These are phyloP conservation scores for Colletotrichum sansevieriae DNA, from an alignment of 2,329 filamentous ascomycete genomes.

Conservation along the genomic window DNA sequence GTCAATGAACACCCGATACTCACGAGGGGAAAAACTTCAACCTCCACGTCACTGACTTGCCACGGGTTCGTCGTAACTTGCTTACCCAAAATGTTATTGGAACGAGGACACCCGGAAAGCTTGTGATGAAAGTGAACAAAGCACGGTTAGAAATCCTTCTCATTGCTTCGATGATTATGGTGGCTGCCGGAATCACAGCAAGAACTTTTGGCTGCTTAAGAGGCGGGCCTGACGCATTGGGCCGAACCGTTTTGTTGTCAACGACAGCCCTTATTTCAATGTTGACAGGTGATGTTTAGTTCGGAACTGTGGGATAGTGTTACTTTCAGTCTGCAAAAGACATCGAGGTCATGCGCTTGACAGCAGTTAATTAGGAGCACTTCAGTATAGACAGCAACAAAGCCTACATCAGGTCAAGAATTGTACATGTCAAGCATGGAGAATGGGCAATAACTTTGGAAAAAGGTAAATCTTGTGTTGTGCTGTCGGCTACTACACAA, in stretches of 20 bases:
- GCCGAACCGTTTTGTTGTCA: conserved; percentile 41
- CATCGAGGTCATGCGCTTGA: too few species aligned
- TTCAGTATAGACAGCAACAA: too few species aligned
- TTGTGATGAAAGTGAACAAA: not conserved
- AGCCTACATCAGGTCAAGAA: too few species aligned
- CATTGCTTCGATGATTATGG: not conserved
- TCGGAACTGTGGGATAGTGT: not conserved
- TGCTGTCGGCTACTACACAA: too few species aligned
- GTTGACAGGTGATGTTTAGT: fast-evolving
- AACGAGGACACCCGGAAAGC: not conserved
- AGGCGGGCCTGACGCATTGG: conserved; percentile 45
- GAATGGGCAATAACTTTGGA: too few species aligned
- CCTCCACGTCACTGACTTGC: not conserved
- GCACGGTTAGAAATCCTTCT: not conserved
- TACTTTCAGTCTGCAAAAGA: fast-evolving
- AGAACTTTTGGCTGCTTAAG: conserved; percentile 46
- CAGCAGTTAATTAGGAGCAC: not conserved
- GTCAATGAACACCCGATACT: not conserved
- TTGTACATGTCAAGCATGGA: too few species aligned
- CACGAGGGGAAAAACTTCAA: not conserved
- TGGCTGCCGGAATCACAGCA: not conserved
- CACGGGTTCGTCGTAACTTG: not conserved
- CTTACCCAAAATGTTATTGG: not conserved
- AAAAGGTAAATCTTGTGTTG: too few species aligned
- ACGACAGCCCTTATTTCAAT: not conserved